Percentiles rank a stretch among this genome's conserved stretches.
phyloP scores from a whole-genome alignment of 768 basidiomycete species.

The Lactarius deliciosus region DNA sequence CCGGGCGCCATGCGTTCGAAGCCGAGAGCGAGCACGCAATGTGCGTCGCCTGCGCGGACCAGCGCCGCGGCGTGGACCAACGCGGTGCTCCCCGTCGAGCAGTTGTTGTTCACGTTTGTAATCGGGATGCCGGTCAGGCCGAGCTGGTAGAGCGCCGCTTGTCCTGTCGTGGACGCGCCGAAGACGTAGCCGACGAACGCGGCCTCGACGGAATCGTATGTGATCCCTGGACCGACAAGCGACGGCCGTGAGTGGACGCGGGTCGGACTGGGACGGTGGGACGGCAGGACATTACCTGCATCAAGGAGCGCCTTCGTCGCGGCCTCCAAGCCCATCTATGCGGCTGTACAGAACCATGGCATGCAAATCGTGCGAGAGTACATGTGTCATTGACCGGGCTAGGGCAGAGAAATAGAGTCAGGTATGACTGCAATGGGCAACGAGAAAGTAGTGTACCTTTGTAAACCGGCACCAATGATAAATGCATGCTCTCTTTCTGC shows the following conservation, averaged over 20 bases:
- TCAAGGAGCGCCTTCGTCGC: conserved; percentile 85
- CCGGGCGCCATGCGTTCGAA: no score
- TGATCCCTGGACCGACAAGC: conserved; percentile 54
- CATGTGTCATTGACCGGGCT: conserved; percentile 63
- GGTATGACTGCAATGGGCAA: neutral
- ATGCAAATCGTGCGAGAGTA: neutral
- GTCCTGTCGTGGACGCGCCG: conserved; percentile 36
- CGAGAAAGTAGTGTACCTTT: no score
- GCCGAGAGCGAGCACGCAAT: no score
- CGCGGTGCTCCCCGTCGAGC: no score
- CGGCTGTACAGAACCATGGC: neutral
- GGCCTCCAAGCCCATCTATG: conserved; percentile 83
- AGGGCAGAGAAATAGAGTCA: conserved; percentile 12
- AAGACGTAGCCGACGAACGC: conserved; percentile 80
- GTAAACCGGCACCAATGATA: conserved; percentile 73
- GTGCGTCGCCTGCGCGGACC: no score
- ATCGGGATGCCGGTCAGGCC: no score
- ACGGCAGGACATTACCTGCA: conserved; percentile 51
- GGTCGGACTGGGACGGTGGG: neutral
- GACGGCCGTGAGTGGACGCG: neutral
- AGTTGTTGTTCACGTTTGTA: no score
- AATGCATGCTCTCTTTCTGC: conserved; percentile 41
- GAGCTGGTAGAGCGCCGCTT: no score
- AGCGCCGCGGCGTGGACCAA: no score
- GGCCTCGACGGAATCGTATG: conserved; percentile 72